Evolutionary conservation across 83 land plant genomes (phyloP), one percentile per base, ranked within the genome.

Genomic region (Thuja plicata): DNA sequence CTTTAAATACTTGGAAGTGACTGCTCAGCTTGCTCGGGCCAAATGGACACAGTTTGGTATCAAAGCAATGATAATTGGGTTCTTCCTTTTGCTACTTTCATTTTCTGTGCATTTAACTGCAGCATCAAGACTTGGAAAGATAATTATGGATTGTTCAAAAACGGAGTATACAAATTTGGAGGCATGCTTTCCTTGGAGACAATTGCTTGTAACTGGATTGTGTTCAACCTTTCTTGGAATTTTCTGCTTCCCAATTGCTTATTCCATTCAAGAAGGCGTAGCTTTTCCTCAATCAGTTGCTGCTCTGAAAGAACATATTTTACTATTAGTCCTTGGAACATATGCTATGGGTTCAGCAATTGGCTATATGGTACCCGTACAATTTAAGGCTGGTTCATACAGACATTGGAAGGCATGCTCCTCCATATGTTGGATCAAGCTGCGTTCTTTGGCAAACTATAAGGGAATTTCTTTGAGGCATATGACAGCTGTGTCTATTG

Each of bases 11-110:
- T 87, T 95, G 6, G 84, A 77, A 40, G 77, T 81, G 87, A 91
- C 94, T 89, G 92, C 95, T 52, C 91, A 91, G 85, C 91, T 95
- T 84, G 96, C 96, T 52, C 95, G 96, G 32, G 94, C 94, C 15
- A 92, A 94, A 71, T 94, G 96, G 96, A 95, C 96, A 17, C 95
- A 95, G 78, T 95, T 95, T 91, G 88, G 94, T 90, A 62, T 94
- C 57, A 87, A 70, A 83, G 81, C 90, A 90, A 95, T 95, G 96
- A 89, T 84, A 15, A 45, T 83, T 45, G 96, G 95, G 86, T 41
- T 95, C 66, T 27, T 89, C 54, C 48, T 91, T 45, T 88, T 95
- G 91, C 46, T 95, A 17, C 34, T 84, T 11, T 92, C 94, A 85
- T 77, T 95, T 38, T 1, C 48, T 21, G 37, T 92, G 54, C 93